These are phyloP conservation scores for Pyronema omphalodes DNA, from an alignment of 495 filamentous ascomycete genomes.

Conservation along the genomic window DNA sequence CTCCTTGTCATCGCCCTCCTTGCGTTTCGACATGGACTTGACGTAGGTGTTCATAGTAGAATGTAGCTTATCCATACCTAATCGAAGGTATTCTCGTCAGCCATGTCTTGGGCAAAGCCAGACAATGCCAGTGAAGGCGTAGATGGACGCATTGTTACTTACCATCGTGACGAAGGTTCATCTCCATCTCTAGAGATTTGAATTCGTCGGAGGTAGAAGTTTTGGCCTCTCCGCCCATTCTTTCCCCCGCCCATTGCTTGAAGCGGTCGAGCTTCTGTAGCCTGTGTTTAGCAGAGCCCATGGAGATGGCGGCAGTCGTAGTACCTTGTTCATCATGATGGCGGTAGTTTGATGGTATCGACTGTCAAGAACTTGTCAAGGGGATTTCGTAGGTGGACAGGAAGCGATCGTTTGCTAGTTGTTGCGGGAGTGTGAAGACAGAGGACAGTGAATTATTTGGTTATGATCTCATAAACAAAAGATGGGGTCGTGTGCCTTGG, in stretches of 20 bases:
- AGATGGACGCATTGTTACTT: slow-evolving; percentile 14
- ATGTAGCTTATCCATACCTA: slow-evolving; percentile 84
- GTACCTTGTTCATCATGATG: slow-evolving; percentile 3
- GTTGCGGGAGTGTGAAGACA: too few relatives aligned
- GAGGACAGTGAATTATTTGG: too few relatives aligned
- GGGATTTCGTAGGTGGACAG: too few relatives aligned
- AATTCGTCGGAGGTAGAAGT: slow-evolving; percentile 83
- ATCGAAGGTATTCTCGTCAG: slow-evolving; percentile 2
- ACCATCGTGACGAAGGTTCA: slow-evolving; percentile 85
- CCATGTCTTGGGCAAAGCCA: slow-evolving; percentile 1
- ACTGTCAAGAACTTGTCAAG: not conserved
- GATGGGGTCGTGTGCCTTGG: too few relatives aligned
- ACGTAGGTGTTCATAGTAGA: slow-evolving; percentile 75
- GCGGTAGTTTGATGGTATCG: not conserved
- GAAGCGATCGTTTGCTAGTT: too few relatives aligned
- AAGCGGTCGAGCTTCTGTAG: slow-evolving; percentile 77
- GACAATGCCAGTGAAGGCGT: not conserved
- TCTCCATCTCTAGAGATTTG: slow-evolving; percentile 80
- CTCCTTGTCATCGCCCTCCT: slow-evolving; percentile 56
- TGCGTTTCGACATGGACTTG: slow-evolving; percentile 76
- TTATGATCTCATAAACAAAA: too few relatives aligned
- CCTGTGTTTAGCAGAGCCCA: not conserved
- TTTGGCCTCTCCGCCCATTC: slow-evolving; percentile 87
- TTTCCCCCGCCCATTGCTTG: slow-evolving; percentile 96
- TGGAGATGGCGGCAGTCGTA: not conserved